Base-by-base conservation (phyloP, 164 flowering plant genomes). In the Nymphaea thermarum region DNA sequence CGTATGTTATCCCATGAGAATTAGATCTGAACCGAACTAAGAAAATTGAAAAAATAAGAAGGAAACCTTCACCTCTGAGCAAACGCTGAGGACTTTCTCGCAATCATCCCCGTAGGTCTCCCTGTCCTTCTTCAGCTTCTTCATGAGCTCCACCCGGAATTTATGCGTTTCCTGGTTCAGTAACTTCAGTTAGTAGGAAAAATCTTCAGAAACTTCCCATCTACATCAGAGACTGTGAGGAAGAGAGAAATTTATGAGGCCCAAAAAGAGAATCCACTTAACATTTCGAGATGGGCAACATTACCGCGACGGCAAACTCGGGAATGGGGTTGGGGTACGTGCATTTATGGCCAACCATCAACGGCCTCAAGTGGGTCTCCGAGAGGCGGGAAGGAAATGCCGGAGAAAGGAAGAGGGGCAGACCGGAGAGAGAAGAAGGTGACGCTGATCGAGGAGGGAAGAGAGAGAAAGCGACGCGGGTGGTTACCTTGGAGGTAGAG, bases 301-400 rank as follows among this genome's bases (percentile, higher is more conserved):
- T 74, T 47, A 80, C 84, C 18, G 79, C 71, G 68, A 76, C 71
- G 12, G 89, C 83, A 25, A 85, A 83, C 71, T 83, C 82, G 2
- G 89, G 87, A 63, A 80, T 81, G 8, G 86, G 86, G 66, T 80
- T 83, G 4, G 89, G 86, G 68, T 83, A 82, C 17, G 68, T 71
- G 75, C 73, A 81, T 63, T 74, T 73, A 36, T 61, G 63, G 61
- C 66, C 72, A 59, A 65, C 67, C 61, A 71, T 43, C 66, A 68
- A 8, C 6, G 75, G 68, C 14, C 71, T 67, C 7, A 64, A 47
- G 6, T 47, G 11, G 55, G 55, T 47, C 10, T 12, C 11, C 55
- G 6, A 6, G 55, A 47, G 55, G 11, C 6, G 6, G 10, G 55
- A 47, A 6, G 55, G 11, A 6, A 12, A 12, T 47, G 10, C 6